Evolutionary conservation across 306 rosid genomes (phyloP).

Genomic region (Gillenia trifoliata): DNA sequence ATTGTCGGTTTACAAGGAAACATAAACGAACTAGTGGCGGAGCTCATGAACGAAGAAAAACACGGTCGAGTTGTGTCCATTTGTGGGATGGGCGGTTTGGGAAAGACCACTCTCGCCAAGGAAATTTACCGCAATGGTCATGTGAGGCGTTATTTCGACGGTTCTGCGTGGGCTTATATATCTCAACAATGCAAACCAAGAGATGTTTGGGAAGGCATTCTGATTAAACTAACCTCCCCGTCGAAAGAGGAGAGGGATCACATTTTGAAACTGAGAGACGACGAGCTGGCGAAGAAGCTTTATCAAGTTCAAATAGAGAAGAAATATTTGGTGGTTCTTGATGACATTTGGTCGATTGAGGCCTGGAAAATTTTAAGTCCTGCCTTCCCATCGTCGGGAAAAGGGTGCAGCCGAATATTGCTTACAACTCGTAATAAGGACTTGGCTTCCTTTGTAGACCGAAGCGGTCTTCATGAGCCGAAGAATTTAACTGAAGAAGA

Average conservation of each 20-base stretch:
- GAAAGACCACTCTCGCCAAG: conserved; percentile 27
- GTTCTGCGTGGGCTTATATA: background rate
- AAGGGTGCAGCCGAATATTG: background rate
- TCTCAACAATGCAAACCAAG: background rate
- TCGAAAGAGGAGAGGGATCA: conserved; percentile 12
- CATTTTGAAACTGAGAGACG: background rate
- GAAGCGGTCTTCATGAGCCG: background rate
- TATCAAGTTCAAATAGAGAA: background rate
- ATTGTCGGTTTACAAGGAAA: background rate
- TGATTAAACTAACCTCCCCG: background rate
- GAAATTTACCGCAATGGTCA: background rate
- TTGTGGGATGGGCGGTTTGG: conserved; percentile 23
- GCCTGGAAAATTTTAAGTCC: background rate
- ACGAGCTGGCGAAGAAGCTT: background rate
- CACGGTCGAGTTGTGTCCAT: conserved; percentile 4
- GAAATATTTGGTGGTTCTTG: background rate
- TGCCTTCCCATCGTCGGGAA: background rate
- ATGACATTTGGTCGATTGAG: background rate
- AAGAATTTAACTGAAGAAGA: background rate
- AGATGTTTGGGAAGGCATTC: background rate
- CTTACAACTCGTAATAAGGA: conserved; percentile 7
- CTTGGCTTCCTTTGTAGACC: background rate
- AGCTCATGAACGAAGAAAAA: conserved; percentile 6
- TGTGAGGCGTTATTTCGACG: background rate
- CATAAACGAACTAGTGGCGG: background rate